Evolutionary conservation across 2,329 filamentous ascomycete genomes (phyloP).

Genomic region (Cladosporium sp.): DNA sequence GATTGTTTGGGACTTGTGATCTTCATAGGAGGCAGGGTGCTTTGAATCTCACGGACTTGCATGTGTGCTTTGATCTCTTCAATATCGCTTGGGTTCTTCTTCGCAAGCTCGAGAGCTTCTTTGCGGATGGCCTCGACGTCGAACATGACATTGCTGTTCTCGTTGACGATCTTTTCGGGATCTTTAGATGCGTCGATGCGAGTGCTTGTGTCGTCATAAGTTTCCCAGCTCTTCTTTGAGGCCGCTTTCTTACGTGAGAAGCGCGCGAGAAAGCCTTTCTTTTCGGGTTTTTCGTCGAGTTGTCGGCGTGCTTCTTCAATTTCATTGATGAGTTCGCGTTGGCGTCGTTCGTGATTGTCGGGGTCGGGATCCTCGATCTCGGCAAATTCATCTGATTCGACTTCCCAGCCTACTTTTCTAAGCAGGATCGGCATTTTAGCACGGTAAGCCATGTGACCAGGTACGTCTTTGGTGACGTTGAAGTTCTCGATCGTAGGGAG

Average conservation of each 20-base stretch:
- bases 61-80: conserved; percentile 70
- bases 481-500: conserved; percentile 85
- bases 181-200: conserved; percentile 43
- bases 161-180: conserved; percentile 15
- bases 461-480: conserved; percentile 78
- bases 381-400: conserved; percentile 88
- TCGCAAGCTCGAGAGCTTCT: conserved; percentile 67
- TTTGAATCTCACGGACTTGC: conserved; percentile 62
- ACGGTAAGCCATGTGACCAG: conserved; percentile 95
- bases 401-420: conserved; percentile 82
- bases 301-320: conserved; percentile 91
- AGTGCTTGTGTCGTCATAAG: conserved; percentile 65
- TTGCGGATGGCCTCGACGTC: conserved; percentile 86
- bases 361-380: conserved; percentile 98
- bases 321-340: conserved; percentile 90
- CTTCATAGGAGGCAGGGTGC: conserved; percentile 86
- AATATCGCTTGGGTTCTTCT: conserved; percentile 63
- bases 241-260: conserved; percentile 77
- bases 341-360: conserved; percentile 80
- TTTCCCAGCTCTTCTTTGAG: conserved; percentile 89
- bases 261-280: conserved; percentile 64
- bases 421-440: conserved; percentile 84
- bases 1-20: conserved; percentile 43
- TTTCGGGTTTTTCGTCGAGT: conserved; percentile 70
- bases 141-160: conserved; percentile 65